These are phyloP conservation scores for Panus rudis DNA, from an alignment of 768 basidiomycete species.

Conservation along the genomic window DNA sequence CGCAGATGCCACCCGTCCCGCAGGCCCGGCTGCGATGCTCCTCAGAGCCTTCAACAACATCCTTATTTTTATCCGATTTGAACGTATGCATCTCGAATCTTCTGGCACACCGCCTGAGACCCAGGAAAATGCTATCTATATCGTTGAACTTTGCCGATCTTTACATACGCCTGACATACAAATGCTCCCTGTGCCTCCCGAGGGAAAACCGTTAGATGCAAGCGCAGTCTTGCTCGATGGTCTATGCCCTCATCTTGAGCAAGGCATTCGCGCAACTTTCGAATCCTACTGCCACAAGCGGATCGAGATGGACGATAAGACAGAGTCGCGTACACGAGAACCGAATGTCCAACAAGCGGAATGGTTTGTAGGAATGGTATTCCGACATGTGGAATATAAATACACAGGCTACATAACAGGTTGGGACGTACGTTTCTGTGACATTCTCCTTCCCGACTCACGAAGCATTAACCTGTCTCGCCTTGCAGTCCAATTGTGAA, in stretches of 20 bases:
- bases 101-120: not conserved
- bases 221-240: conserved; percentile 15
- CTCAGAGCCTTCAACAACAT: conserved; percentile 14
- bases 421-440: conserved; percentile 22
- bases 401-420: conserved; percentile 18
- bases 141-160: conserved; percentile 11
- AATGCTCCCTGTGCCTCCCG: conserved; percentile 6
- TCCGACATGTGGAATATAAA: conserved; percentile 12
- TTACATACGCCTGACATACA: conserved; percentile 12
- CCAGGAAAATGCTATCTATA: conserved; percentile 15
- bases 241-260: conserved; percentile 9
- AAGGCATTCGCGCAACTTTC: not conserved
- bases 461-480: not conserved
- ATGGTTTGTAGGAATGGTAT: conserved; percentile 19
- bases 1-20: conserved; percentile 3
- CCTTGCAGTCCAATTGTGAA: conserved; percentile 26
- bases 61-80: conserved; percentile 6
- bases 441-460: not conserved
- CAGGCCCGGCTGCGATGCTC: conserved; percentile 6
- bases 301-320: conserved; percentile 10
- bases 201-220: conserved; percentile 17
- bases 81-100: not conserved
- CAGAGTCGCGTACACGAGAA: no score
- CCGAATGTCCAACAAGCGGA: conserved; percentile 5
- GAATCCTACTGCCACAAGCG: conserved; percentile 1